These are phyloP conservation scores for Ligustrum vulgare DNA, from an alignment of 257 asterid species.

Conservation along the genomic window DNA sequence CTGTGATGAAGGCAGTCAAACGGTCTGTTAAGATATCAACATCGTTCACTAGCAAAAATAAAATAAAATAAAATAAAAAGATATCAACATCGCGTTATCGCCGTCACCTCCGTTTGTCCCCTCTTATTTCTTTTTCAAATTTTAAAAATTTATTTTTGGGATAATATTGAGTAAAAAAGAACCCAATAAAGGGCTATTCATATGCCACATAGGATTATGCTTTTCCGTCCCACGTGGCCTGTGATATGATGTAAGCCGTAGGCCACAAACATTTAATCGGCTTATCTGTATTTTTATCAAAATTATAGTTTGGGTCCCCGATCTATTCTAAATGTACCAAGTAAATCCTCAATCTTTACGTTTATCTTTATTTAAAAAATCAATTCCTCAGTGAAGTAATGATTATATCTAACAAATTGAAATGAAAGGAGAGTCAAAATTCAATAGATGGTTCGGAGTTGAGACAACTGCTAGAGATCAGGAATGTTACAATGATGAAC, in stretches of 20 bases:
- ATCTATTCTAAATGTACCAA: background rate
- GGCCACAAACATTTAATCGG: conserved; percentile 3
- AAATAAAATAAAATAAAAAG: no score
- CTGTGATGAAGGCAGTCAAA: no score
- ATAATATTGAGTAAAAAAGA: conserved; percentile 26
- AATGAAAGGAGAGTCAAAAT: background rate
- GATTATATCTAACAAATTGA: background rate
- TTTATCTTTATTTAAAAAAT: no score
- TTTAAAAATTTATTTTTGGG: background rate
- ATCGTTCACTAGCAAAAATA: no score
- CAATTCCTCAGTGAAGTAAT: background rate
- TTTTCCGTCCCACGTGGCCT: conserved; percentile 24
- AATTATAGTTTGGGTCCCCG: background rate
- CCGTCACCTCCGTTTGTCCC: conserved; percentile 30
- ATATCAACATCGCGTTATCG: conserved; percentile 26
- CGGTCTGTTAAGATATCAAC: no score
- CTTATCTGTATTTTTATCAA: background rate
- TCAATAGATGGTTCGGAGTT: no score
- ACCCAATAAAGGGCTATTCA: conserved; percentile 8
- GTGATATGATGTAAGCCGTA: background rate
- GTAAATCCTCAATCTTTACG: background rate
- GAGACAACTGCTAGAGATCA: background rate
- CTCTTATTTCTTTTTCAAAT: background rate
- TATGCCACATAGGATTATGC: conserved; percentile 26
- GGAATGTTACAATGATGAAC: background rate